Evolutionary conservation across 495 filamentous ascomycete genomes (phyloP).

Genomic region (Margaritispora aquatica): DNA sequence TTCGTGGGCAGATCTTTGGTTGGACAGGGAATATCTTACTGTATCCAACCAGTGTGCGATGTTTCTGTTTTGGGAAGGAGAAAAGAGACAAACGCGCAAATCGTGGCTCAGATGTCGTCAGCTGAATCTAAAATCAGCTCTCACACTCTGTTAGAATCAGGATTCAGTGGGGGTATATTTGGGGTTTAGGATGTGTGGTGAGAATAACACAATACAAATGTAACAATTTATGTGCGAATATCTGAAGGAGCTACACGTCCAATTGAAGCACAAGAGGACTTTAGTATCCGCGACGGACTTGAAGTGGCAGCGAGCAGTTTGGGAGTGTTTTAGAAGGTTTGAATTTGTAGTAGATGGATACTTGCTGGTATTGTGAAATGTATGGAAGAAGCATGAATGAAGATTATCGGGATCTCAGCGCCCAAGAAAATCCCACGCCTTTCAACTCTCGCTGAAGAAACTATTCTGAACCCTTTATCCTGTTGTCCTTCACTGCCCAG

Average conservation of each 20-base stretch:
- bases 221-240: no score
- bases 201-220: no score
- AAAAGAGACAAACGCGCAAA: neutral
- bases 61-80: neutral
- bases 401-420: neutral
- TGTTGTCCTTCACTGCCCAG: neutral
- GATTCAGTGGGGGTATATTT: no score
- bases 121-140: neutral
- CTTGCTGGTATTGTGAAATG: no score
- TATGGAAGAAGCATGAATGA: neutral
- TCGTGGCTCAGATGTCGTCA: neutral
- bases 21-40: neutral
- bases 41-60: neutral
- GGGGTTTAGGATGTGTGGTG: no score
- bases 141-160: no score
- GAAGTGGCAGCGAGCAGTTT: neutral
- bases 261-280: neutral
- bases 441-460: neutral
- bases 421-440: no score
- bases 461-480: neutral
- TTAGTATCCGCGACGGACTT: neutral
- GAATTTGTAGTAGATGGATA: no score
- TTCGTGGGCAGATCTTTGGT: neutral
- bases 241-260: no score
- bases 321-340: neutral